phyloP scores from a whole-genome alignment of 73 alveolate species.

The Vitrella brassicaformis region DNA sequence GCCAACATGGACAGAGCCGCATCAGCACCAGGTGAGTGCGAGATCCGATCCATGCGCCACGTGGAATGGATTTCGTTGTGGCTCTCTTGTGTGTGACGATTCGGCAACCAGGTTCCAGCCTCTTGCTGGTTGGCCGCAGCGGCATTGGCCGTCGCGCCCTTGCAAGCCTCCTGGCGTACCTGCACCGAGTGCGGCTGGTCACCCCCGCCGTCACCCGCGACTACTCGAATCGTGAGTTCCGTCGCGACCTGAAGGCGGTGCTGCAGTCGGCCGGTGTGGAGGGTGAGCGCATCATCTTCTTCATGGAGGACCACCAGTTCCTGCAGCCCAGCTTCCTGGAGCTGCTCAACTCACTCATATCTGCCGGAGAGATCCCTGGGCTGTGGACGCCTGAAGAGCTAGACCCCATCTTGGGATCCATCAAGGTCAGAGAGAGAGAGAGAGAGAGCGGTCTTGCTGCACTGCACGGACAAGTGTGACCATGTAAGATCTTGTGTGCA shows the following conservation, averaged over 20 bases:
- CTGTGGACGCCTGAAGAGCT: constrained; percentile 69
- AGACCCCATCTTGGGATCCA: too few relatives aligned
- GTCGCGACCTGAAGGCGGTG: constrained; percentile 83
- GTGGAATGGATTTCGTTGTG: too few relatives aligned
- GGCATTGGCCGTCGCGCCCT: constrained; percentile 93
- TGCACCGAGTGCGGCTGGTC: constrained; percentile 51
- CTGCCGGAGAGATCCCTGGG: constrained; percentile 99
- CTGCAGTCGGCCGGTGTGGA: constrained; percentile 81
- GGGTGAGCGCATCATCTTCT: constrained; percentile 64
- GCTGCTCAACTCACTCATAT: constrained; percentile 78
- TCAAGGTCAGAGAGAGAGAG: too few relatives aligned
- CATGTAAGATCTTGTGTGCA: too few relatives aligned
- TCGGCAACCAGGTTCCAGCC: constrained; percentile 50
- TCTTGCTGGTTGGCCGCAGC: constrained; percentile 89
- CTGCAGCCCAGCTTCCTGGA: constrained; percentile 66
- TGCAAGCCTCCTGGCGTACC: constrained; percentile 49
- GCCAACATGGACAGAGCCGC: constrained; percentile 59
- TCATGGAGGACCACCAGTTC: constrained; percentile 85
- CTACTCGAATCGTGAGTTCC: constrained; percentile 61
- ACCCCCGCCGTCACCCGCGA: constrained; percentile 59
- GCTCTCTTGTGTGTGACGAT: constrained; percentile 1
- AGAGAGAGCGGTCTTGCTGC: too few relatives aligned
- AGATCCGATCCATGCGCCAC: too few relatives aligned
- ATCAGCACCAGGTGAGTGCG: constrained; percentile 40
- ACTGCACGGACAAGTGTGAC: too few relatives aligned